Evolutionary conservation across 345 rosid genomes (phyloP), one percentile per base, ranked within the genome.

Genomic region (Diplotaxis tenuifolia): DNA sequence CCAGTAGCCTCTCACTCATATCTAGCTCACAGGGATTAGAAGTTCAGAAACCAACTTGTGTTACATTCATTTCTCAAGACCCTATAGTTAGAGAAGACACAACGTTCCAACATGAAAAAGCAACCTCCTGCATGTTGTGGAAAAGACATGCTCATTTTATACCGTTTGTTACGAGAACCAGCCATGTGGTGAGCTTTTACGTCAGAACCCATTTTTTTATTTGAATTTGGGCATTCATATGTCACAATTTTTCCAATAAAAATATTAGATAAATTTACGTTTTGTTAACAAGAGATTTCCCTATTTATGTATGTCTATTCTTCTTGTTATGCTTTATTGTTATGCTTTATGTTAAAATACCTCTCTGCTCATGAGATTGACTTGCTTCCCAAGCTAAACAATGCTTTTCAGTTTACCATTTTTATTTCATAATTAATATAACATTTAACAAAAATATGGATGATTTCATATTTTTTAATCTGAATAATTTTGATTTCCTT

Each of bases 1-100:
- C 62, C 0, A 68, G 75, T 6, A 83, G 68, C 77, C 53, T 67
- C 15, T 67, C 73, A 49, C 21, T n/a, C 10, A 56, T 3, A 32
- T 72, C 65, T 34, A 80, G 62, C 32, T 56, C 38, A 59, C 3
- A 64, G 65, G 78, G 57, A 11, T n/a, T 19, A 42, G 66, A 50
- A 42, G n/a, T n/a, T n/a, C n/a, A n/a, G n/a, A n/a, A n/a, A n/a
- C n/a, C n/a, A n/a, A n/a, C n/a, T n/a, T n/a, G n/a, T n/a, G n/a
- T n/a, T n/a, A n/a, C n/a, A n/a, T n/a, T n/a, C n/a, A n/a, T n/a
- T n/a, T n/a, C n/a, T n/a, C n/a, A n/a, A n/a, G n/a, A n/a, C n/a
- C n/a, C n/a, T n/a, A n/a, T n/a, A n/a, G n/a, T n/a, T n/a, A n/a
- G n/a, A n/a, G n/a, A n/a, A n/a, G n/a, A n/a, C n/a, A n/a, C n/a